Conservation (phyloP, 805 yeast genomes). For the Candida michaelii region DNA sequence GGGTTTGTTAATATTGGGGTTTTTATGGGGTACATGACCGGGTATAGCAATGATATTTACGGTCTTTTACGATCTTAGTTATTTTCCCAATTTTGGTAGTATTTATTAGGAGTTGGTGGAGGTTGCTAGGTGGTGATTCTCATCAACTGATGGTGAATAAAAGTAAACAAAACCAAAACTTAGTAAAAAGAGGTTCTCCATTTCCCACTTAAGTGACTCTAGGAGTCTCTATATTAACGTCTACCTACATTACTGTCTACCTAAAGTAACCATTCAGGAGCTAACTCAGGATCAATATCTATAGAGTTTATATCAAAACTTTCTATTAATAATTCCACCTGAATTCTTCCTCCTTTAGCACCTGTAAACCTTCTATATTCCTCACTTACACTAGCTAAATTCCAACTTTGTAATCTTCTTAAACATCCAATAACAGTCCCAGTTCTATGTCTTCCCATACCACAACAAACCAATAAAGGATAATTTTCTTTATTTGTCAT, state of each 20-base stretch:
- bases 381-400: slow-evolving; percentile 84
- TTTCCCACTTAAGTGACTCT: no score
- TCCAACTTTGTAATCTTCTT: slow-evolving; percentile 95
- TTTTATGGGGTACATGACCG: slow-evolving; percentile 4
- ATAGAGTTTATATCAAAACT: slow-evolving; percentile 40
- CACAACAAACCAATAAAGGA: slow-evolving; percentile 91
- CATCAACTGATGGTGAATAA: no score
- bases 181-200: no score
- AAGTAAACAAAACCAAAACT: no score
- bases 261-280: slow-evolving; percentile 14
- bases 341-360: slow-evolving; percentile 84
- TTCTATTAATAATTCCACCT: slow-evolving; percentile 88
- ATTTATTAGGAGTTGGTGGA: no score
- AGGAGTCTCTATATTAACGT: no score
- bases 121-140: no score
- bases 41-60: background rate
- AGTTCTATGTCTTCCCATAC: slow-evolving; percentile 97
- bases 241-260: no score
- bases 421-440: slow-evolving; percentile 96
- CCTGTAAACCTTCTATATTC: slow-evolving; percentile 95
- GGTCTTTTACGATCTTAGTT: no score
- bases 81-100: no score
- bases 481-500: slow-evolving; percentile 72
- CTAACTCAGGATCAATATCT: slow-evolving; percentile 27
- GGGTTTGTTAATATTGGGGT: slow-evolving; percentile 10